Evolutionary conservation across 1,139 yeast species (phyloP), one percentile per base, ranked within the genome.

Genomic region (Yamadazyma triangularis): DNA sequence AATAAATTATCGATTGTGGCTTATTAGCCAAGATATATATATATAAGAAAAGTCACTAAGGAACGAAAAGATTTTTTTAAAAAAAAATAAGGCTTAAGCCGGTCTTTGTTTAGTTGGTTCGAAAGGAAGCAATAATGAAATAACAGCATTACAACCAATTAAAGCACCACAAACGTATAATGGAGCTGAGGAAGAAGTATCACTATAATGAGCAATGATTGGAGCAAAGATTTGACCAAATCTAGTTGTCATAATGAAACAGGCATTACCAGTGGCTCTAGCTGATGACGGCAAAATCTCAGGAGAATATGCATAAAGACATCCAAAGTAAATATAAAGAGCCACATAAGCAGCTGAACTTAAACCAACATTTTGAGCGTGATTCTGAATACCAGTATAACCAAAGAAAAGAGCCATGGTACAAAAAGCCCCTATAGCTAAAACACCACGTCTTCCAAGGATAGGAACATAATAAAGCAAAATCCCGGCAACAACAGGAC

Each of bases 241-340:
- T 40, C 66, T 47, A 3, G 57, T 56, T 13, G 47, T 44, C 30
- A 53, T 51, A 24, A 60, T 44, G 33, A 60, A 55, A 34, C 59
- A 42, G 26, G 59, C 59, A 41, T 53, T 51, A 7, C 65, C 66
- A 0, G 66, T 60, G 13, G 57, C 60, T 40, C 67, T 47, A 3
- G 59, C 61, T n/a, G 50, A 41, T 3, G 62, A 44, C 2, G 65
- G 65, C 48, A 60, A 47, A 15, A 57, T 58, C 37, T 58, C 65
- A 1, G 64, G 65, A 5, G 64, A 45, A 36, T 55, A 59, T 10
- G 61, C 64, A 33, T 52, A 60, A 21, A 60, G 45, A 25, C 57
- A 52, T 4, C 58, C 60, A 30, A 53, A 60, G 39, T 60, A 60
- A 27, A 60, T 54, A 39, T 60, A 56, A 21, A 60, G 42, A 24